Evolutionary conservation across 169 alveolate genomes (phyloP), one percentile per base, ranked within the genome.

Genomic region (Plasmodium relictum): DNA sequence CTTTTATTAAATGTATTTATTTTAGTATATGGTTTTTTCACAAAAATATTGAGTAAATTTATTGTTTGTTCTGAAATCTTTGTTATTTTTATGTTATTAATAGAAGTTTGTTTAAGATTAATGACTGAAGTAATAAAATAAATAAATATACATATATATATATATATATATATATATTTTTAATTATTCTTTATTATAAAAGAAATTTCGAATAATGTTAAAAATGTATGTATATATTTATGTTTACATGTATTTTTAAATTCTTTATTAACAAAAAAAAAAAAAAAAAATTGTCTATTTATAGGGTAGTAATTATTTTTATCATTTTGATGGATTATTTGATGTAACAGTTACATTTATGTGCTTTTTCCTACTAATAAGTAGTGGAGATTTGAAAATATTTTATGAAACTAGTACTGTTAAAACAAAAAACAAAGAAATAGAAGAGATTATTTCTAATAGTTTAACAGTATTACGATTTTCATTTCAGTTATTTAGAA

Each of bases 361-460:
- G 80, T 68, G 91, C 16, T 58, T 66, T 50, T 50, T 83, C 9
- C 45, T 83, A 4, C 41, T 83, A 16, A 22, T 83, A 68, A 83
- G 83, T 59, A 83, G 91, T 59, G 91, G 91, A 14, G 91, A 83
- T 58, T 44, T 83, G 26, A 66, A 69, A 72, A 74, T 83, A 16
- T 83, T 83, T 68, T 66, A n/a, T 45, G 63, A 54, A 71, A 26
- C 16, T 26, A 61, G 54, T 20, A 68, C 42, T 0, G 73, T 44
- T 56, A 83, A 83, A 68, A 83, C 78, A 44, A 68, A 66, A 61
- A 83, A 69, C 8, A 83, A 14, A 2, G 91, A 83, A 54, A 59
- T 83, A 42, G 91, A 83, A 71, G 91, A 83, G 66, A 83, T 83
- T 2, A 45, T 83, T 16, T 83, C 91, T 18, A 83, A 83, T 24